These are phyloP conservation scores for Xerocomus minutiporus DNA, from an alignment of 1,284 basidiomycete genomes.

Conservation along the genomic window DNA sequence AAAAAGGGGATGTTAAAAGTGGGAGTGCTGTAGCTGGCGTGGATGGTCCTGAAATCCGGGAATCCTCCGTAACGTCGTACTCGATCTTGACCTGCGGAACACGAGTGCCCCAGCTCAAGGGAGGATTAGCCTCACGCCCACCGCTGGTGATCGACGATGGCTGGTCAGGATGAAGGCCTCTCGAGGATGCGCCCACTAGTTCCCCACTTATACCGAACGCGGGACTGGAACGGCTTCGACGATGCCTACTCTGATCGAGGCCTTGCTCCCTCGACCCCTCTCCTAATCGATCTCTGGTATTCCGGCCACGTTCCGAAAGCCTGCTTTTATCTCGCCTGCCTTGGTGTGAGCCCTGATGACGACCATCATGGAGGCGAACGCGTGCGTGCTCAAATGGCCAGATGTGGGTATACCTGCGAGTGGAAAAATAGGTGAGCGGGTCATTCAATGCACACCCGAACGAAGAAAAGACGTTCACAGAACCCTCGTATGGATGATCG, in stretches of 20 bases:
- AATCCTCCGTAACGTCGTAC: conserved; percentile 25
- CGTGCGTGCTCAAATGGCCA: conserved; percentile 96
- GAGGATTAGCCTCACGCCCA: not conserved
- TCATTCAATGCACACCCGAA: not conserved
- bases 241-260: conserved; percentile 10
- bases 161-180: conserved; percentile 9
- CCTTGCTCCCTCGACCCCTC: conserved; percentile 7
- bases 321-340: conserved; percentile 24
- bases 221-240: conserved; percentile 25
- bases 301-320: conserved; percentile 17
- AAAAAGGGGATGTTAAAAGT: conserved; percentile 26
- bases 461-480: not conserved
- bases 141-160: conserved; percentile 1
- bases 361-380: conserved; percentile 58
- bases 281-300: conserved; percentile 7
- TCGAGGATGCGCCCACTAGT: not conserved
- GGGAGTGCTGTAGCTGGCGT: conserved; percentile 26
- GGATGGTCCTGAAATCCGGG: conserved; percentile 15
- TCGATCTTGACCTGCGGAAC: conserved; percentile 26
- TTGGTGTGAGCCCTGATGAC: conserved; percentile 29
- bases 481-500: conserved; percentile 7
- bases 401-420: conserved; percentile 79
- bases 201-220: conserved; percentile 4
- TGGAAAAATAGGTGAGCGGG: conserved; percentile 4
- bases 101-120: not conserved